Base-by-base conservation (phyloP, 768 basidiomycete species). In the Termitomyces heimii region DNA sequence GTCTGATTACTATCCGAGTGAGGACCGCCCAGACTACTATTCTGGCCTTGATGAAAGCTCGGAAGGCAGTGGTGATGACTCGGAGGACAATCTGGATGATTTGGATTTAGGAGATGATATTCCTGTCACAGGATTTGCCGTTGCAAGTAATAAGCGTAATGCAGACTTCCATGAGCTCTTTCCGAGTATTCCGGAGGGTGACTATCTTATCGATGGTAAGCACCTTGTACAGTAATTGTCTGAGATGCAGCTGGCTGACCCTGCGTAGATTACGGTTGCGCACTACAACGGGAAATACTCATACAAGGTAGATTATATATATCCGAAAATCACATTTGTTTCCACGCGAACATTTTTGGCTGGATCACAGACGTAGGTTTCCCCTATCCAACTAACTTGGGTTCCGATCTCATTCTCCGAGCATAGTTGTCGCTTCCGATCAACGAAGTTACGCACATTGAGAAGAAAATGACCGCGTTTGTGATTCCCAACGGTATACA, bases 271-370 rank as follows among this genome's bases (percentile, higher is more conserved):
- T 99, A 98, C 64, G 97, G 97, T 6, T 99, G 97, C 67, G 97
- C 97, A 0, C 72, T 98, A 13, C 94, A 98, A 72, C 84, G 94
- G 42, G 97, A 98, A 70, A 98, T 98, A 63, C 78, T 98, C 31
- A 89, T 98, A 43, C 97, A 98, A 78, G 97, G 97, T 5, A 80
- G 97, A 12, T 69, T 99, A 56, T 98, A 98, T 72, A 92, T 98
- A 24, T 98, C 97, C 7, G 96, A 99, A 73, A 98, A 98, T 72
- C 95, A 98, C 67, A 82, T 98, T n/a, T 98, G 94, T 75, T 99
- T 98, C 77, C 92, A 99, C 65, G 96, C 97, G 43, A 98, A 98
- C 68, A 98, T 98, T 44, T 96, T 98, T 71, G 96, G 97, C 43
- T 98, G 96, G 97, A 89, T 97, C 49, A 98, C 96, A 29, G 87